These are phyloP conservation scores for Aspergillus conjunctus DNA, from an alignment of 495 filamentous ascomycete genomes.

Conservation along the genomic window DNA sequence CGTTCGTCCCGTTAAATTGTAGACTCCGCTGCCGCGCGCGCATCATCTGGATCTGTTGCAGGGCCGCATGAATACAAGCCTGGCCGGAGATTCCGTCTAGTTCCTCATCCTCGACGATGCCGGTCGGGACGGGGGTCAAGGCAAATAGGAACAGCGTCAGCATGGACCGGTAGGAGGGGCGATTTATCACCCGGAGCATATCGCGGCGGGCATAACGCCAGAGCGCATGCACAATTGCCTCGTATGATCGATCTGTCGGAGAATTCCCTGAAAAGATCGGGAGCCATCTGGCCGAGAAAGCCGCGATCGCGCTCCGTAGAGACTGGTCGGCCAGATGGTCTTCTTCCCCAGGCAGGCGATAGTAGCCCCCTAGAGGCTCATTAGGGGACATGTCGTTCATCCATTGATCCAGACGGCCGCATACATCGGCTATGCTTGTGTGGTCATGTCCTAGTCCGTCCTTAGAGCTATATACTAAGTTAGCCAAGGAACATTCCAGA, in stretches of 20 bases:
- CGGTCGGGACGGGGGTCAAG: slow-evolving; percentile 10
- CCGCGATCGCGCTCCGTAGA: slow-evolving; percentile 3
- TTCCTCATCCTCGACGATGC: slow-evolving; percentile 9
- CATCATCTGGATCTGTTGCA: slow-evolving; percentile 13
- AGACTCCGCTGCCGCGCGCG: slow-evolving; percentile 11
- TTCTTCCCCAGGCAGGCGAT: neutral
- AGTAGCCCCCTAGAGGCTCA: neutral
- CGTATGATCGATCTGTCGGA: neutral
- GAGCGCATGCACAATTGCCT: neutral
- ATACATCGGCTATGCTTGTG: slow-evolving; percentile 8
- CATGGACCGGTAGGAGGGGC: slow-evolving; percentile 11
- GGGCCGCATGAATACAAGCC: slow-evolving; percentile 9
- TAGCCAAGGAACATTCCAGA: neutral
- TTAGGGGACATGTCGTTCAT: slow-evolving; percentile 10
- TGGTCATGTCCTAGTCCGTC: slow-evolving; percentile 1
- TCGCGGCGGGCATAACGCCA: slow-evolving; percentile 13
- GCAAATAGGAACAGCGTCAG: slow-evolving; percentile 11
- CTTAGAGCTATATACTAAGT: neutral
- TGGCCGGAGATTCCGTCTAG: slow-evolving; percentile 9
- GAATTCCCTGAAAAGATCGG: slow-evolving; percentile 1
- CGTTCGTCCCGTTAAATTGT: slow-evolving; percentile 15
- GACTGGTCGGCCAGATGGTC: slow-evolving; percentile 11
- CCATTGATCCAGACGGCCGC: slow-evolving; percentile 10
- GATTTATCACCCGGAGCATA: slow-evolving; percentile 15
- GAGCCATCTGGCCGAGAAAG: slow-evolving; percentile 10